Evolutionary conservation across 768 basidiomycete genomes (phyloP), one percentile per base, ranked within the genome.

Genomic region (Amanita molliuscula): DNA sequence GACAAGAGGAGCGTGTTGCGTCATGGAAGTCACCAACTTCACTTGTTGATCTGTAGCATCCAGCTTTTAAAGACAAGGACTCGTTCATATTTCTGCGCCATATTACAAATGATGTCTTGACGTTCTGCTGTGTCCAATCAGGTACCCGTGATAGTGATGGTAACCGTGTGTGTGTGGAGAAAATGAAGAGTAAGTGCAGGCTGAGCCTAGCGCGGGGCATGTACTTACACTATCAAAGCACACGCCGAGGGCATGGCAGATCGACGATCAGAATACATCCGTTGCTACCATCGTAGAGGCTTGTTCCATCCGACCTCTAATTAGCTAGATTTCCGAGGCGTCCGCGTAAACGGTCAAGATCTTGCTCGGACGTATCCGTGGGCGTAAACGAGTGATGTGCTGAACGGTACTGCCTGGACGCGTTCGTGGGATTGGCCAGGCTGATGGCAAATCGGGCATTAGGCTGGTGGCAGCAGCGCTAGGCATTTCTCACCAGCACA

Each of bases 271-370:
- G 4, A 29, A 29, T 16, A 16, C 20, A 38, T 20, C 18, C 41
- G 23, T 42, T 25, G 13, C 13, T 18, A 28, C 6, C 25, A 40
- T 42, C 23, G 23, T 6, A 25, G 41, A 6, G 21, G 23, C 38
- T 13, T 42, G n/a, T n/a, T 16, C 28, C 26, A 35, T 38, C 23
- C 23, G 33, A 23, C 20, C n/a, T 50, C 31, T 26, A 33, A 43
- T 46, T 48, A 44, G 15, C 31, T 38, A 35, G 43, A 43, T 47
- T 16, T 56, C 59, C 59, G 59, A 58, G 59, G 57, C 48, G 34
- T 56, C 59, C 57, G 57, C 58, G 58, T 53, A 53, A 45, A 43
- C 38, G 21, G 21, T 36, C 23, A n/a, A n/a, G 3, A 28, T 16
- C 21, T 45, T 31, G 29, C 29, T 28, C 13, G 13, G 20, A 18